A percentile compares a stretch with the other conserved stretches of the same genome.
Conservation (phyloP, 2,329 filamentous ascomycete species). For the Ophiostoma sp. region DNA sequence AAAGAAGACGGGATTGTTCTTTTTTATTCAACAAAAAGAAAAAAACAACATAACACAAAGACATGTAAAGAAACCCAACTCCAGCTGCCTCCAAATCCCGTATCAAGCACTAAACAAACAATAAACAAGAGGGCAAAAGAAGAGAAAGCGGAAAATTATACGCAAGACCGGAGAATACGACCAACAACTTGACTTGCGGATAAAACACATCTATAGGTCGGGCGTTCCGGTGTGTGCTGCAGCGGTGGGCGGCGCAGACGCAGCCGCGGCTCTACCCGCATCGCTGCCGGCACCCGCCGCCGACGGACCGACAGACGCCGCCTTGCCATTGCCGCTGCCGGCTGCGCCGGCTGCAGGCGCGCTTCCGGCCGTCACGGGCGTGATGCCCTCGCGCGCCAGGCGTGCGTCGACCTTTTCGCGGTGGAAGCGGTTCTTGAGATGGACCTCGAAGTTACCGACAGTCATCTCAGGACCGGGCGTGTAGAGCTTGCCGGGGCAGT, state of each 20-base stretch:
- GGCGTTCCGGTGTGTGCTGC: background rate
- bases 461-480: slow-evolving; percentile 81
- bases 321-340: background rate
- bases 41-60: background rate
- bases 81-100: slow-evolving; percentile 18
- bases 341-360: background rate
- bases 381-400: slow-evolving; percentile 29
- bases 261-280: background rate
- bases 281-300: background rate
- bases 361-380: background rate
- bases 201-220: background rate
- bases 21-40: slow-evolving; percentile 17
- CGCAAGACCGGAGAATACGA: background rate
- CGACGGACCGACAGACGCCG: background rate
- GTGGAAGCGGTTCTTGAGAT: slow-evolving; percentile 80
- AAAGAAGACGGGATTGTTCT: background rate
- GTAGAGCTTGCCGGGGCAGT: slow-evolving; percentile 91
- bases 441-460: slow-evolving; percentile 86
- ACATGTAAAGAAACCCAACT: slow-evolving; percentile 18
- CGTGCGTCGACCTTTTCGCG: slow-evolving; percentile 61
- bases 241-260: background rate
- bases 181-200: background rate
- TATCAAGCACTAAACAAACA: slow-evolving; percentile 1
- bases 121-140: slow-evolving; percentile 9
- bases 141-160: background rate